Evolutionary conservation across 2,329 filamentous ascomycete genomes (phyloP), one percentile per base, ranked within the genome.

Genomic region (Dactylonectria estremocensis): DNA sequence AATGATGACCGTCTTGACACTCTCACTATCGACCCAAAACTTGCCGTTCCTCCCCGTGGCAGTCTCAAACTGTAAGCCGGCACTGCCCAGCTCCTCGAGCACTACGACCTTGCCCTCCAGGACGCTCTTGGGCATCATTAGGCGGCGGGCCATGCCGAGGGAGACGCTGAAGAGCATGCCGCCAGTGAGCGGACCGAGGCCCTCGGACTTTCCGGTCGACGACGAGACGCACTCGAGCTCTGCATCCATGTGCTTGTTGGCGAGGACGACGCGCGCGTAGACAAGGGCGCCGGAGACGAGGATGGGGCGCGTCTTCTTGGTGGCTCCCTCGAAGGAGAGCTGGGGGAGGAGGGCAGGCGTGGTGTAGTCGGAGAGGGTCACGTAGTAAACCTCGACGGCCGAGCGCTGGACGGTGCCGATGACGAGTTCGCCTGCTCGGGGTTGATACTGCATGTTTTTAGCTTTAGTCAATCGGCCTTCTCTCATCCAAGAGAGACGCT

Each of bases 41-140:
- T 90, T 92, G 46, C 96, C 96, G 80, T 99, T 99, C 77, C 94
- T 90, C 18, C 96, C 96, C 9, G 97, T 93, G 0, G 95, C 95
- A 67, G 97, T 93, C 85, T 99, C 96, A 79, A 98, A 99, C 20
- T 93, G 91, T 14, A 97, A 82, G 61, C 94, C 95, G 65, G 91
- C 91, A 3, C 78, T 80, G 3, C 92, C 95, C 14, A 98, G 83
- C 77, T 94, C 93, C 70, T 97, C 93, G 64, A 98, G 81, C 28
- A 98, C 87, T 3, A 90, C 88, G 8, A 97, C 81, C 22, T 88
- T 89, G 16, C 91, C 92, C 59, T 88, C 86, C 58, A 89, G 86
- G 14, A 84, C 85, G 48, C 87, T 87, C 74, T 88, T 89, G 56
- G 88, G 86, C 82, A 89, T 87, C 81, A 98, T 86, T 69, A 97